Conservation (phyloP, 2,329 filamentous ascomycete species). For the Paraphaeosphaeria sporulosa region DNA sequence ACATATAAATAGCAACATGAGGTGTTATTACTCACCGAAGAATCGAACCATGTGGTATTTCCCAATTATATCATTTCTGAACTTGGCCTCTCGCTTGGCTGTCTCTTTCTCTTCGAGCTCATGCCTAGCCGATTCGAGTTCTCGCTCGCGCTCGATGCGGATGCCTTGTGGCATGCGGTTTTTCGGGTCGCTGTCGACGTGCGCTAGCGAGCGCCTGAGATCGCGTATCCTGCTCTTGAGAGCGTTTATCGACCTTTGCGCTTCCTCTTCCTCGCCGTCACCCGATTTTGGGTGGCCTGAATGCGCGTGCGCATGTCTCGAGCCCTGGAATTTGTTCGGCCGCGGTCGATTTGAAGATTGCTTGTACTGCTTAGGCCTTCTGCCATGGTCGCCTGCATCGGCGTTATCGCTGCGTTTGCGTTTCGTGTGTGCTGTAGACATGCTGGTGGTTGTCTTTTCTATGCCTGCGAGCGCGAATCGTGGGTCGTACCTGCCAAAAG, state of each 20-base stretch:
- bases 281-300: not conserved
- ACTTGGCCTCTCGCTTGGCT: constrained; percentile 64
- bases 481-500: constrained; percentile 23
- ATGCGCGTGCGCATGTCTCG: not conserved
- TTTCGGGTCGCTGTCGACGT: constrained; percentile 58
- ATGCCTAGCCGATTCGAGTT: constrained; percentile 70
- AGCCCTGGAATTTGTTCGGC: constrained; percentile 17
- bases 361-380: constrained; percentile 36
- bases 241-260: constrained; percentile 57
- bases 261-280: constrained; percentile 4
- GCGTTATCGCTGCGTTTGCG: constrained; percentile 39
- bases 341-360: constrained; percentile 25
- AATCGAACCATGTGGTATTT: constrained; percentile 87
- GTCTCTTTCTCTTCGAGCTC: constrained; percentile 60
- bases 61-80: constrained; percentile 73
- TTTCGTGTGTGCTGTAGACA: constrained; percentile 48
- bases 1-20: not conserved
- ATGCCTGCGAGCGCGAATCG: not conserved
- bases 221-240: constrained; percentile 76
- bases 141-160: constrained; percentile 73
- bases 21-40: constrained; percentile 66
- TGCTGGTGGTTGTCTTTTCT: constrained; percentile 18
- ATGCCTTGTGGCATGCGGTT: constrained; percentile 69
- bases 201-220: constrained; percentile 70
- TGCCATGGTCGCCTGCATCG: constrained; percentile 21